Evolutionary conservation across 305 asterid genomes (phyloP).

Genomic region (Fraxinus nigra): DNA sequence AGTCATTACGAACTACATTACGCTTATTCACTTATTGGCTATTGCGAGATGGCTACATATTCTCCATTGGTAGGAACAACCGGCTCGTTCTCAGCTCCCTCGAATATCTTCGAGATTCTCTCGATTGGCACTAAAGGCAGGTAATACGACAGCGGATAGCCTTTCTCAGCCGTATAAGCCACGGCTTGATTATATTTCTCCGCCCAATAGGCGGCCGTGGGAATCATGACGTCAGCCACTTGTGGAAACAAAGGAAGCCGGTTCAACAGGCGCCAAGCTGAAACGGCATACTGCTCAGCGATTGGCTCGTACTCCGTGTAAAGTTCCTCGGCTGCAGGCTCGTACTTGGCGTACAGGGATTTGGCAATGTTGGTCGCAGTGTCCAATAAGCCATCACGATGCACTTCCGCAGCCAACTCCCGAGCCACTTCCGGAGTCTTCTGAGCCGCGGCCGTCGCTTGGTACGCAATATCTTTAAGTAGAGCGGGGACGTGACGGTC

Average conservation of each 20-base stretch:
- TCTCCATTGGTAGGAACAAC: slow-evolving; percentile 30
- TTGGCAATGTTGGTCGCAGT: slow-evolving; percentile 37
- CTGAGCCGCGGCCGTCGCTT: slow-evolving; percentile 44
- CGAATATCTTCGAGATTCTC: slow-evolving; percentile 60
- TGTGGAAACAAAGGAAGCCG: slow-evolving; percentile 61
- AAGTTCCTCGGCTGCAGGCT: slow-evolving; percentile 50
- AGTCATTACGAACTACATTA: background rate
- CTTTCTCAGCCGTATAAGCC: slow-evolving; percentile 36
- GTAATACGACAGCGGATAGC: slow-evolving; percentile 47
- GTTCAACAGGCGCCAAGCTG: slow-evolving; percentile 56
- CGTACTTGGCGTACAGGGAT: slow-evolving; percentile 40
- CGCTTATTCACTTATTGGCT: background rate
- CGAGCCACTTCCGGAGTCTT: slow-evolving; percentile 49
- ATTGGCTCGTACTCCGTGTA: slow-evolving; percentile 58
- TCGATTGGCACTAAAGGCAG: slow-evolving; percentile 67
- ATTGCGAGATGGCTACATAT: slow-evolving; percentile 27
- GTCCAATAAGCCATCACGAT: slow-evolving; percentile 47
- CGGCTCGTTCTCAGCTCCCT: slow-evolving; percentile 35
- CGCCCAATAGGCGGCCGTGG: slow-evolving; percentile 70
- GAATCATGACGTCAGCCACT: slow-evolving; percentile 64
- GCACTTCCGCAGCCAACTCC: slow-evolving; percentile 53
- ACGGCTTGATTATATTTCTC: slow-evolving; percentile 67
- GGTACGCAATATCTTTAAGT: slow-evolving; percentile 39
- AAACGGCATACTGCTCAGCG: slow-evolving; percentile 56
- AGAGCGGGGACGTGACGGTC: slow-evolving; percentile 51